Evolutionary conservation across 441 rosid species (phyloP).

Genomic region (Gossypium lobatum): DNA sequence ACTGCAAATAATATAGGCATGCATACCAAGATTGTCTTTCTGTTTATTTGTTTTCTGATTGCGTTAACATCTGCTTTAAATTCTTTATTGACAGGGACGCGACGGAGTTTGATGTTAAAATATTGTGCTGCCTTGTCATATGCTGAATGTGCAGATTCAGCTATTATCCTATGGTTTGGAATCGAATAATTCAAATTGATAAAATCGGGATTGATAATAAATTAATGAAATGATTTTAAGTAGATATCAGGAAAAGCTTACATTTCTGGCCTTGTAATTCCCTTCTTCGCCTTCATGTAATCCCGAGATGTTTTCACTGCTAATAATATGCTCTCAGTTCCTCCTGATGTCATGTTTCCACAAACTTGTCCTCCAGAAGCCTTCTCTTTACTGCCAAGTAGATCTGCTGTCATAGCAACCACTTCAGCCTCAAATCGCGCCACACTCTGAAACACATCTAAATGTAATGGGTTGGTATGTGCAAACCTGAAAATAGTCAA

Average conservation of each 20-base stretch:
- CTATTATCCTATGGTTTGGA: slow-evolving; percentile 66
- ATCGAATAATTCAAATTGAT: slow-evolving; percentile 14
- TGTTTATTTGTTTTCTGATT: slow-evolving; percentile 49
- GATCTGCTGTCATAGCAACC: slow-evolving; percentile 92
- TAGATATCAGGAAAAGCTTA: slow-evolving; percentile 19
- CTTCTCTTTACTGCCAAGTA: slow-evolving; percentile 67
- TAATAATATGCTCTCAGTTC: slow-evolving; percentile 89
- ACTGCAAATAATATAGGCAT: slow-evolving; percentile 4
- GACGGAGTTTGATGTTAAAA: slow-evolving; percentile 88
- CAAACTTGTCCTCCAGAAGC: slow-evolving; percentile 81
- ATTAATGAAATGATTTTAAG: not conserved
- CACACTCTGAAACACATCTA: slow-evolving; percentile 80
- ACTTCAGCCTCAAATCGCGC: slow-evolving; percentile 90
- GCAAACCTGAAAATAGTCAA: slow-evolving; percentile 67
- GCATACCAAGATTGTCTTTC: slow-evolving; percentile 80
- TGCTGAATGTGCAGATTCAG: slow-evolving; percentile 94
- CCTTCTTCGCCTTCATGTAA: slow-evolving; percentile 82
- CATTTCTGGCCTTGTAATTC: slow-evolving; percentile 91
- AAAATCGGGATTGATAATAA: slow-evolving; percentile 10
- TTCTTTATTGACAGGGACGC: slow-evolving; percentile 77
- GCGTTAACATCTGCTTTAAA: slow-evolving; percentile 86
- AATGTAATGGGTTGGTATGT: slow-evolving; percentile 92
- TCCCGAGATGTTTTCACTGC: slow-evolving; percentile 94
- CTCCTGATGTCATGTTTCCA: slow-evolving; percentile 99
- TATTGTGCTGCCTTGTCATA: slow-evolving; percentile 97